A percentile compares a stretch with the other conserved stretches of the same genome.
These are phyloP conservation scores for Saraca asoca DNA, from an alignment of 331 rosid genomes.

Conservation along the genomic window DNA sequence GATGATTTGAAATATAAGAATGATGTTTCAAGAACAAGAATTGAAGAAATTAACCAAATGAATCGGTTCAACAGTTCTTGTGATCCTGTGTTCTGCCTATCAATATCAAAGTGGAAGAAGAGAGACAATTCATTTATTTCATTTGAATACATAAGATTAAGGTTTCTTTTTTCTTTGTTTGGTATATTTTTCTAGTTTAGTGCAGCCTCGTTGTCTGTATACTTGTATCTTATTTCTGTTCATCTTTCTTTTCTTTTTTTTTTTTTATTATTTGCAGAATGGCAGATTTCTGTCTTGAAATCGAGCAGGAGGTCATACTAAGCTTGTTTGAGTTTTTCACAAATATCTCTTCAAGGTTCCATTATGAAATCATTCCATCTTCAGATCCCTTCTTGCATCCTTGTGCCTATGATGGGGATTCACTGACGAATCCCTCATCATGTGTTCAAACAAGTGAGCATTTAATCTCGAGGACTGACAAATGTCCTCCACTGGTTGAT, in stretches of 20 bases:
- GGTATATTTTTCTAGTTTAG: constrained; percentile 22
- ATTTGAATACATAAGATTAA: constrained; percentile 79
- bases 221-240: constrained; percentile 26
- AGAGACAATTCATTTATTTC: constrained; percentile 81
- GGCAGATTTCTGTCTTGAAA: constrained; percentile 85
- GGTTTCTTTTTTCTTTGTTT: constrained; percentile 52
- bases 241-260: background rate
- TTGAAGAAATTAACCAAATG: constrained; percentile 49
- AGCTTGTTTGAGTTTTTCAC: constrained; percentile 75
- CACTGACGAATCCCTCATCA: constrained; percentile 42
- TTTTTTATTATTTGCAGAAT: constrained; percentile 64
- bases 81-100: constrained; percentile 68
- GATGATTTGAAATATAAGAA: constrained; percentile 48
- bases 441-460: constrained; percentile 41
- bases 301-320: constrained; percentile 88
- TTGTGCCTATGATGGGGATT: constrained; percentile 34
- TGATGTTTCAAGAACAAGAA: constrained; percentile 43
- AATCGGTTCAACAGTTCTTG: constrained; percentile 43
- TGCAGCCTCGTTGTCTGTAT: constrained; percentile 13
- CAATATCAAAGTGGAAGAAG: constrained; percentile 93
- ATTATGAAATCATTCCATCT: constrained; percentile 49
- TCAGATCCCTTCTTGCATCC: constrained; percentile 43
- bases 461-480: constrained; percentile 44
- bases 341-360: constrained; percentile 62
- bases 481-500: constrained; percentile 37